These are phyloP conservation scores for Vachellia pachyceras DNA, from an alignment of 306 rosid genomes.

Conservation along the genomic window DNA sequence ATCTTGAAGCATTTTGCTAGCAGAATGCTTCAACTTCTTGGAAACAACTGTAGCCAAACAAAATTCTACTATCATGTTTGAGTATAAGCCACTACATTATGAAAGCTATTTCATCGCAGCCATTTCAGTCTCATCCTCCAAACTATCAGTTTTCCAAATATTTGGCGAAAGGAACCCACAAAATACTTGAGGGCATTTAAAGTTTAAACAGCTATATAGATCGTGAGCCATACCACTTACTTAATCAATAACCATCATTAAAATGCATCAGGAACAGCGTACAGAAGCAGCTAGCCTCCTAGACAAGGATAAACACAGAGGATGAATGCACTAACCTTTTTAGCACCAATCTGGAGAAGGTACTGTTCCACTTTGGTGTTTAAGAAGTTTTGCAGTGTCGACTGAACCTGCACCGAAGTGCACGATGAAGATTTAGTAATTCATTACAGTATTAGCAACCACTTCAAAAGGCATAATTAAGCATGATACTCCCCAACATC, in stretches of 20 bases:
- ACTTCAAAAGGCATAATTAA: background rate
- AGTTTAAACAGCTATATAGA: too few species aligned
- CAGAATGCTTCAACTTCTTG: background rate
- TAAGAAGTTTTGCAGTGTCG: constrained; percentile 67
- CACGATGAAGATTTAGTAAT: constrained; percentile 2
- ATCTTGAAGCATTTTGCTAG: background rate
- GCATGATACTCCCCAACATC: background rate
- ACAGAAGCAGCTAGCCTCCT: background rate
- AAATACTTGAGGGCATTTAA: background rate
- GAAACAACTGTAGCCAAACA: background rate
- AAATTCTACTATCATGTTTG: background rate
- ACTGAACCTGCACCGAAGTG: constrained; percentile 57
- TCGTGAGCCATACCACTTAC: too few species aligned
- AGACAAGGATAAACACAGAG: background rate
- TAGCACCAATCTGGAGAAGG: constrained; percentile 82
- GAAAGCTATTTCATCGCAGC: constrained; percentile 11
- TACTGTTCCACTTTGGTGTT: constrained; percentile 63
- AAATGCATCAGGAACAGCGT: constrained; percentile 12
- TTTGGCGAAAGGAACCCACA: constrained; percentile 2
- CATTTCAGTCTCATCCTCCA: background rate
- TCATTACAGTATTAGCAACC: background rate
- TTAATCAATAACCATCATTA: background rate
- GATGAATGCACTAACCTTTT: constrained; percentile 57
- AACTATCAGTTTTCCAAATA: background rate
- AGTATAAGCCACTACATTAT: constrained; percentile 7